A percentile compares a stretch with the other conserved stretches of the same genome.
These are phyloP conservation scores for Skeletonema potamos DNA, from an alignment of 108 stramenopile genomes.

Conservation along the genomic window DNA sequence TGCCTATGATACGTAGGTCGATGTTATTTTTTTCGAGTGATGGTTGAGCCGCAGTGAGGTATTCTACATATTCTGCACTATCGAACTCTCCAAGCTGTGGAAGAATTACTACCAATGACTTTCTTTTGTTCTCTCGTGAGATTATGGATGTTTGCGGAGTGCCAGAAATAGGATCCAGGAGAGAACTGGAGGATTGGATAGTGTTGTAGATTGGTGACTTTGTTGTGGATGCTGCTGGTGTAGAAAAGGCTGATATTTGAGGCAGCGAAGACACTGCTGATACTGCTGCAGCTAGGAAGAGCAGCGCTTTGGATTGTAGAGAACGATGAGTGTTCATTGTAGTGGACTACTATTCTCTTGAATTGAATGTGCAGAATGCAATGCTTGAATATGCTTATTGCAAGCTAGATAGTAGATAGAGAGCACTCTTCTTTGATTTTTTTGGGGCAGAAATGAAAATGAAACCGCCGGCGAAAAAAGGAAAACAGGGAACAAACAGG, in stretches of 20 bases:
- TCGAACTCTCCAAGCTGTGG: slow-evolving; percentile 73
- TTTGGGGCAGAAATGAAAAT: no score
- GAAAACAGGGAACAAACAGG: no score
- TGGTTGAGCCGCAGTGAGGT: slow-evolving; percentile 25
- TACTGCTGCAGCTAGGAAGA: neutral
- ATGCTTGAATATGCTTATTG: no score
- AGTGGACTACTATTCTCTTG: no score
- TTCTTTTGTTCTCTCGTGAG: slow-evolving; percentile 10
- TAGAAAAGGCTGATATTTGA: neutral
- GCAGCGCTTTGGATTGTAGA: neutral
- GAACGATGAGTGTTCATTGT: neutral
- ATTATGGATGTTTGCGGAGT: slow-evolving; percentile 1
- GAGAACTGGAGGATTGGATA: slow-evolving; percentile 15
- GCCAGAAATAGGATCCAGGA: slow-evolving; percentile 21
- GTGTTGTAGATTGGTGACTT: slow-evolving; percentile 18
- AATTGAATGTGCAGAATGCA: no score
- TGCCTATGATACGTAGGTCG: slow-evolving; percentile 39
- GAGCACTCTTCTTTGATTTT: no score
- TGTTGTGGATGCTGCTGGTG: slow-evolving; percentile 1
- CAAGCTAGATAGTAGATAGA: no score
- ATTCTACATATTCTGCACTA: slow-evolving; percentile 48
- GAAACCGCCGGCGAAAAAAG: no score
- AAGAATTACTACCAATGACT: slow-evolving; percentile 53
- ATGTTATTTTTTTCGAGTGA: slow-evolving; percentile 42
- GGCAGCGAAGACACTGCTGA: neutral